These are phyloP conservation scores for Xylaria nigripes DNA, from an alignment of 495 filamentous ascomycete genomes.

Conservation along the genomic window DNA sequence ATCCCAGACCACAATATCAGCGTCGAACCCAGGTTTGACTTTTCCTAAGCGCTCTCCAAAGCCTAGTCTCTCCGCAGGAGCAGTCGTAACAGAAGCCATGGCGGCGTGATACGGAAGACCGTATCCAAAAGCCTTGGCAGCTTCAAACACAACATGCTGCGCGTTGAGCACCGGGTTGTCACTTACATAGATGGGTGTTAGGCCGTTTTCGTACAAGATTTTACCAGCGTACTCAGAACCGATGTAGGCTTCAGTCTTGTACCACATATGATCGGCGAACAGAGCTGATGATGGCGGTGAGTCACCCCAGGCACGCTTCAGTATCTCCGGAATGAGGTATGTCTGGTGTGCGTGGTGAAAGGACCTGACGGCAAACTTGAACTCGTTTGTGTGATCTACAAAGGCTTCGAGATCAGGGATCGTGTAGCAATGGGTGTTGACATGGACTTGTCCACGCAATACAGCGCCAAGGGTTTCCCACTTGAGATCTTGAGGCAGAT, in stretches of 20 bases:
- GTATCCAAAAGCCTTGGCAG: constrained; percentile 52
- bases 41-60: constrained; percentile 54
- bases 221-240: constrained; percentile 54
- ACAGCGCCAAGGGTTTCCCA: constrained; percentile 53
- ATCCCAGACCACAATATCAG: constrained; percentile 60
- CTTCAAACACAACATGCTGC: constrained; percentile 49
- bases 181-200: constrained; percentile 44
- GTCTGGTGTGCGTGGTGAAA: constrained; percentile 61
- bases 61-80: constrained; percentile 51
- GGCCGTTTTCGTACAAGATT: constrained; percentile 49
- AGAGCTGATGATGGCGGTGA: constrained; percentile 38
- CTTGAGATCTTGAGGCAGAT: constrained; percentile 46
- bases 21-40: constrained; percentile 53
- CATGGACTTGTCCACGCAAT: constrained; percentile 50
- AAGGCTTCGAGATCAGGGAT: constrained; percentile 55
- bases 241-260: constrained; percentile 54
- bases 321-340: constrained; percentile 52
- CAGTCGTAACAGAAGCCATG: constrained; percentile 52
- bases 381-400: constrained; percentile 55
- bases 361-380: constrained; percentile 51
- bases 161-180: constrained; percentile 45
- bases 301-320: constrained; percentile 42
- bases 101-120: constrained; percentile 53
- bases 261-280: constrained; percentile 57
- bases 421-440: constrained; percentile 64